Base-by-base conservation (phyloP, 2,329 filamentous ascomycete genomes). In the Incumbomyces lentus region DNA sequence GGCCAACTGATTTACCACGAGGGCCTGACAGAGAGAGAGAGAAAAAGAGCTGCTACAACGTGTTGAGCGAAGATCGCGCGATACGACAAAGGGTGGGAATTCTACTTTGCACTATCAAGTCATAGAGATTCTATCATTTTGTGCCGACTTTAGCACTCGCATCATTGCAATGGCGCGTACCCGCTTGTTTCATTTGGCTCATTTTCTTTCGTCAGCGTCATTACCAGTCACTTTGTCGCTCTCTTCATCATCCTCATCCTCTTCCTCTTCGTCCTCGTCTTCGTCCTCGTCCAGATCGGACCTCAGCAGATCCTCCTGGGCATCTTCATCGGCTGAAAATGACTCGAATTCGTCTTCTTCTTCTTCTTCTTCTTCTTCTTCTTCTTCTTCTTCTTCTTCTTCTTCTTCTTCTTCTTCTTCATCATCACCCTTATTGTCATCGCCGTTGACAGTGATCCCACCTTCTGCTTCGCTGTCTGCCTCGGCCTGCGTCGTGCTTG, bases 361-460 rank as follows among this genome's bases (percentile, higher is more conserved):
- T 14, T 39, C 43, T 29, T 19, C 34, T 42, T 49, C 42, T 32
- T n/a, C 8, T 43, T 43, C 40, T 19, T 29, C 52, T 47, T 14
- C 26, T 26, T 16, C 34, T 32, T 56, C 31, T 51, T 44, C 34
- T 57, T 60, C 32, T 51, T 53, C 29, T 39, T 46, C 18, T 33
- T 33, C 26, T 13, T 31, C 33, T 18, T 29, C 50, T 11, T 67
- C 64, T 43, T 67, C 69, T 17, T 59, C 63, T 18, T 79, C 77
- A 14, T 79, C 76, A 13, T 70, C 68, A 57, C 81, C 81, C 58
- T 90, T 84, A 68, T 93, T 86, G 66, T 80, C 83, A 49, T n/a
- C 22, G 22, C 22, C 22, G 8, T 26, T 26, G 7, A 13, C 37
- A 32, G 14, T 40, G n/a, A 8, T 40, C 13, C 38, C 44, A 34